These are phyloP conservation scores for Pachyrhizus erosus DNA, from an alignment of 306 rosid species.

Conservation along the genomic window DNA sequence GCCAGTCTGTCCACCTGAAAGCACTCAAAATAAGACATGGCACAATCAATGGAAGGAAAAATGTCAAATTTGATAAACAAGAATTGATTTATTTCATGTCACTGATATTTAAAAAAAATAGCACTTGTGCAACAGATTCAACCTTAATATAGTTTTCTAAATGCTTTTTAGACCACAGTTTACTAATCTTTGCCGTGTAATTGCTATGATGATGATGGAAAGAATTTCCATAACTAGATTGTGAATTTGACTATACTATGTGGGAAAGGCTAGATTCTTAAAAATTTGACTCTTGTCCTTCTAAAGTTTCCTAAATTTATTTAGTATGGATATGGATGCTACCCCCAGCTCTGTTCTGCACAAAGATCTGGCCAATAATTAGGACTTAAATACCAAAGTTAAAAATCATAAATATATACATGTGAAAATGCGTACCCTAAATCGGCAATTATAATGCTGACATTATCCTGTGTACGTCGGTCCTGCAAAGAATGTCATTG, in stretches of 20 bases:
- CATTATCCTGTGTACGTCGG: constrained; percentile 82
- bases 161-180: not conserved
- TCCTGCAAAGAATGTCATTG: constrained; percentile 57
- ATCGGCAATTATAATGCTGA: constrained; percentile 94
- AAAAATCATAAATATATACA: not conserved
- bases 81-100: not conserved
- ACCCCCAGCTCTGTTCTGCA: constrained; percentile 15
- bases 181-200: not conserved
- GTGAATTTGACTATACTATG: constrained; percentile 11
- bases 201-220: not conserved
- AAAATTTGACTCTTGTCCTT: too few relatives aligned
- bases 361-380: not conserved
- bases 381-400: not conserved
- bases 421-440: constrained; percentile 66
- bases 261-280: too few relatives aligned
- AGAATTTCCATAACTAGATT: not conserved
- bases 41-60: not conserved
- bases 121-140: constrained; percentile 20
- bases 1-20: constrained; percentile 75
- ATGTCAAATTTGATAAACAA: not conserved
- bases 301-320: too few relatives aligned
- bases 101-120: too few relatives aligned
- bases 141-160: not conserved
- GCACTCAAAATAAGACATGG: constrained; percentile 32
- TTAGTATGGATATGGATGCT: too few relatives aligned